These are phyloP conservation scores for Populus pruinosa DNA, from an alignment of 345 rosid genomes.

Conservation along the genomic window DNA sequence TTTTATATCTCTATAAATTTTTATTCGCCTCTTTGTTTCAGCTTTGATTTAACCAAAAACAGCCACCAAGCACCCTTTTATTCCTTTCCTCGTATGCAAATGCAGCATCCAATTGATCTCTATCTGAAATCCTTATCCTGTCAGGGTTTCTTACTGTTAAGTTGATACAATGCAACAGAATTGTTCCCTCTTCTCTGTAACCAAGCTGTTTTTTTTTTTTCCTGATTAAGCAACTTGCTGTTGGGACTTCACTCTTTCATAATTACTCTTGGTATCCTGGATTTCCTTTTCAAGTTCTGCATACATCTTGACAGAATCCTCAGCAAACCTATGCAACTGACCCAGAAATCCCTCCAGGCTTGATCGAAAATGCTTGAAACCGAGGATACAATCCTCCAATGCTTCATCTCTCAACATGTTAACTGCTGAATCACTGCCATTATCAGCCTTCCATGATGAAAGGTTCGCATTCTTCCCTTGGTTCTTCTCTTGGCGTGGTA, in stretches of 20 bases:
- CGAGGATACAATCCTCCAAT: conserved; percentile 47
- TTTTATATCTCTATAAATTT: background rate
- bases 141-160: background rate
- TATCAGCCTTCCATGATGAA: conserved; percentile 33
- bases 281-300: conserved; percentile 45
- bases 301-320: conserved; percentile 51
- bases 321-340: conserved; percentile 53
- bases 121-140: background rate
- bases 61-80: conserved; percentile 3
- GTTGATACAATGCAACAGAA: background rate
- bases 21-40: conserved; percentile 5
- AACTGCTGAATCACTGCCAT: conserved; percentile 30
- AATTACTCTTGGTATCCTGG: conserved; percentile 38
- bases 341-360: conserved; percentile 52
- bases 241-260: conserved; percentile 33
- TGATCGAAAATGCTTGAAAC: conserved; percentile 52
- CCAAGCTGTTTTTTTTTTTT: background rate
- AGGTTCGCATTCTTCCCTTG: conserved; percentile 40
- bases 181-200: background rate
- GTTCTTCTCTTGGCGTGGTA: conserved; percentile 76
- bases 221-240: conserved; percentile 3
- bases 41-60: background rate
- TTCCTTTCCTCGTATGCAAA: conserved; percentile 31
- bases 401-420: conserved; percentile 50
- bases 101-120: conserved; percentile 9